phyloP scores from a whole-genome alignment of 2,329 filamentous ascomycete genomes.

The Tolypocladium tropicale region DNA sequence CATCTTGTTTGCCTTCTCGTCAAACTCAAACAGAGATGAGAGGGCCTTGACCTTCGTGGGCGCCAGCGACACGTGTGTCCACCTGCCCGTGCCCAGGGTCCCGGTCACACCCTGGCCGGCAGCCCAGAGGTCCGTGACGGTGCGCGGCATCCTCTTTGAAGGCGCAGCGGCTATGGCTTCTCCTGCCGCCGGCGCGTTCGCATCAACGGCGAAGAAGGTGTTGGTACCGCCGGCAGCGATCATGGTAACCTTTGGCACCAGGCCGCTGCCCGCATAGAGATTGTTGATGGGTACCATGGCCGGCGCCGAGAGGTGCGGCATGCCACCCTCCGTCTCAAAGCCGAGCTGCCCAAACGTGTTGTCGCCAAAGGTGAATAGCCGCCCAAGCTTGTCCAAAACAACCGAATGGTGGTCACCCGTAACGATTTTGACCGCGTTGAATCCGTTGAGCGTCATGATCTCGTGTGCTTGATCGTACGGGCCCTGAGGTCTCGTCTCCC shows the following conservation, averaged over 20 bases:
- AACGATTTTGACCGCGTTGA: conserved; percentile 64
- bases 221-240: conserved; percentile 81
- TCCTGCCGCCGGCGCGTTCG: conserved; percentile 35
- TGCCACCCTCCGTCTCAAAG: conserved; percentile 56
- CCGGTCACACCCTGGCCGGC: conserved; percentile 82
- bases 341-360: conserved; percentile 88
- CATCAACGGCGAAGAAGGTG: conserved; percentile 80
- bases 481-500: conserved; percentile 65
- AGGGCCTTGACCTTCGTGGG: conserved; percentile 76
- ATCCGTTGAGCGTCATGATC: conserved; percentile 58
- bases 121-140: conserved; percentile 61
- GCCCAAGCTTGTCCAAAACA: conserved; percentile 63
- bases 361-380: conserved; percentile 81
- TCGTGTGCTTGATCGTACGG: conserved; percentile 78
- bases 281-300: conserved; percentile 58
- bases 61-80: conserved; percentile 73
- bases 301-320: conserved; percentile 57
- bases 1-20: conserved; percentile 57
- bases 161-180: conserved; percentile 13
- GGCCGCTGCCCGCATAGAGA: conserved; percentile 59
- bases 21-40: conserved; percentile 77
- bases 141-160: conserved; percentile 20
- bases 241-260: conserved; percentile 57
- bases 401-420: conserved; percentile 81
- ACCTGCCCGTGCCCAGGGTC: conserved; percentile 72